Conservation (phyloP, 2,329 filamentous ascomycete species). For the Nemania sp. region DNA sequence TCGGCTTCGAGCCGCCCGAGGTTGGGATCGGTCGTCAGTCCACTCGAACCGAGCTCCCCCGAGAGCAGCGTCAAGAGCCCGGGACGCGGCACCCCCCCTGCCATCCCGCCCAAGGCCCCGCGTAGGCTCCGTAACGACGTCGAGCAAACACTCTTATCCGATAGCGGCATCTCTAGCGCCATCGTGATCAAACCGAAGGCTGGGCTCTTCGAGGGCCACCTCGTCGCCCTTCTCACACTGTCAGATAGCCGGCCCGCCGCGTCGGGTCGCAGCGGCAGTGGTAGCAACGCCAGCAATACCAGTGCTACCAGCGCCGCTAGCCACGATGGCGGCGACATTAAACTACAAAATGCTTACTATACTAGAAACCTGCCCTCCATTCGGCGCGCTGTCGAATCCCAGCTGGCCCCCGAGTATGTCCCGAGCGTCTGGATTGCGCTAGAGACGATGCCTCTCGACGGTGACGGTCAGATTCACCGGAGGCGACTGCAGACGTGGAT, state of each 20-base stretch:
- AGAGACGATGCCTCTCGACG: conserved; percentile 49
- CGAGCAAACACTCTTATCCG: conserved; percentile 46
- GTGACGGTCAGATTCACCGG: conserved; percentile 45
- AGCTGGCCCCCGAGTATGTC: conserved; percentile 42
- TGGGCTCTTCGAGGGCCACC: conserved; percentile 53
- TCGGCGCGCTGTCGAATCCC: conserved; percentile 42
- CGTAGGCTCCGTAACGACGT: conserved; percentile 38
- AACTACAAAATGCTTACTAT: conserved; percentile 46
- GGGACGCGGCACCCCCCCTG: conserved; percentile 25
- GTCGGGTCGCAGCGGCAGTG: conserved; percentile 19
- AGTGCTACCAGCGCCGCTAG: too few relatives aligned
- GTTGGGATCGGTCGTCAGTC: conserved; percentile 28
- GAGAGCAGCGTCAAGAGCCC: conserved; percentile 16
- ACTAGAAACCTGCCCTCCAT: conserved; percentile 48
- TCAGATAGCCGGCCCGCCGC: conserved; percentile 35
- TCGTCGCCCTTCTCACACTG: conserved; percentile 52
- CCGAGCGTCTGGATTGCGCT: conserved; percentile 55
- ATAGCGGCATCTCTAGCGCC: conserved; percentile 46
- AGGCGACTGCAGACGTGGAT: conserved; percentile 56
- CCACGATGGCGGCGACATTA: conserved; percentile 41
- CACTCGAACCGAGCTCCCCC: conserved; percentile 29
- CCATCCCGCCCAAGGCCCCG: conserved; percentile 32
- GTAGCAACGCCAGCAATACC: conserved; percentile 42
- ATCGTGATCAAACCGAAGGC: conserved; percentile 52
- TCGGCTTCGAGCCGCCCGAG: conserved; percentile 2